Evolutionary conservation across 768 basidiomycete species (phyloP).

Genomic region (Termitomyces sp.): DNA sequence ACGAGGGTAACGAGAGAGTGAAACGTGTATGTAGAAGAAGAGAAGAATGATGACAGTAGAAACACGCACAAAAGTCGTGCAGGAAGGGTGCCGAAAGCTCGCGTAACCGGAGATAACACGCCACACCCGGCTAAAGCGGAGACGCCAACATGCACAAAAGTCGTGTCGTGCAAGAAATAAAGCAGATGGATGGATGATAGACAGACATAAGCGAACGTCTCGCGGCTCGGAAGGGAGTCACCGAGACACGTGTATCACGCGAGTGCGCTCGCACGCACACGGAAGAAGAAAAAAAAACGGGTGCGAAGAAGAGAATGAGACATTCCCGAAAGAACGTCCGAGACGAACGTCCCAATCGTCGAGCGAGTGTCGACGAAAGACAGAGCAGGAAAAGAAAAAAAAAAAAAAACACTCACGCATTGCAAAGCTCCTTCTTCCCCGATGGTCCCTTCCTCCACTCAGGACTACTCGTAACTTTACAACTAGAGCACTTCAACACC

Average conservation of each 20-base stretch:
- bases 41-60: neutral
- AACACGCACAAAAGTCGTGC: neutral
- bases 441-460: slow-evolving; percentile 92
- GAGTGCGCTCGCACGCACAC: neutral
- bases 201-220: no score
- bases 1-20: neutral
- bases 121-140: neutral
- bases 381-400: slow-evolving; percentile 5
- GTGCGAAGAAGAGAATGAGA: neutral
- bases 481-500: slow-evolving; percentile 71
- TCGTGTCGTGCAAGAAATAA: neutral
- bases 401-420: slow-evolving; percentile 61
- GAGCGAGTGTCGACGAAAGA: neutral
- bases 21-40: neutral
- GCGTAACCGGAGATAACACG: neutral
- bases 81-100: neutral
- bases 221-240: no score
- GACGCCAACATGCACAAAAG: neutral
- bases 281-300: no score
- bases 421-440: slow-evolving; percentile 89
- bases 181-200: no score
- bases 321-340: neutral
- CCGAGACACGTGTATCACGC: no score
- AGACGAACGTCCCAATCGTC: neutral
- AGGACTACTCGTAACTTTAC: slow-evolving; percentile 77